Base-by-base conservation (phyloP, 2,329 filamentous ascomycete species). In the Arthrobotrys musiformis region DNA sequence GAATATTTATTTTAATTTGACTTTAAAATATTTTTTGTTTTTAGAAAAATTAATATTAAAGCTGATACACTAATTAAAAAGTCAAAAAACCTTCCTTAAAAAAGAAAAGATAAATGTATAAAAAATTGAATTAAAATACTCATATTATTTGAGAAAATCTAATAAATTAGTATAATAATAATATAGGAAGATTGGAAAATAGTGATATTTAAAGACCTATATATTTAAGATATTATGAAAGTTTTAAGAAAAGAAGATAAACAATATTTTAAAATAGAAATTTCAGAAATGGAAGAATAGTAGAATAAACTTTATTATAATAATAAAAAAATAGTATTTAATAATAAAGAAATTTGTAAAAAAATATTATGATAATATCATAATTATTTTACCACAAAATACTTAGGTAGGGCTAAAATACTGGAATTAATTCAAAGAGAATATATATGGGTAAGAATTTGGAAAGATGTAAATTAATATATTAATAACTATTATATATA, bases 81-180 rank as follows among this genome's bases (percentile, higher is more conserved):
- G n/a, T 50, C 13, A 17, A 50, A 15, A 15, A 28, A 26, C 8
- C 28, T 50, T 6, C 6, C 15, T 50, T 17, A 50, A 15, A 44
- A 19, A 61, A 28, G 28, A 48, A 44, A 42, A 28, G 30, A 17
- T 44, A 19, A 30, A n/a, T 19, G n/a, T 26, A 62, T 44, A 7
- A 62, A 42, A 44, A 26, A 42, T 62, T 30, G 33, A 62, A 44
- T 62, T 42, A n/a, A n/a, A 42, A 44, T 33, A 26, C 17, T 42
- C 52, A 13, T 26, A 61, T 44, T 44, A 37, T 24, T 13, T 37
- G 15, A 37, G 24, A 37, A 40, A 44, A 44, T 46, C 22, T 7
- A 44, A 44, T 7, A 62, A 26, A 62, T 62, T 62, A 33, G 11
- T 26, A 42, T 62, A 33, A 62, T 26, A 42, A 44, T 7, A 42